Base-by-base conservation (phyloP, 192 early-diverging fungal genomes). In the Chytriomyces hyalinus region DNA sequence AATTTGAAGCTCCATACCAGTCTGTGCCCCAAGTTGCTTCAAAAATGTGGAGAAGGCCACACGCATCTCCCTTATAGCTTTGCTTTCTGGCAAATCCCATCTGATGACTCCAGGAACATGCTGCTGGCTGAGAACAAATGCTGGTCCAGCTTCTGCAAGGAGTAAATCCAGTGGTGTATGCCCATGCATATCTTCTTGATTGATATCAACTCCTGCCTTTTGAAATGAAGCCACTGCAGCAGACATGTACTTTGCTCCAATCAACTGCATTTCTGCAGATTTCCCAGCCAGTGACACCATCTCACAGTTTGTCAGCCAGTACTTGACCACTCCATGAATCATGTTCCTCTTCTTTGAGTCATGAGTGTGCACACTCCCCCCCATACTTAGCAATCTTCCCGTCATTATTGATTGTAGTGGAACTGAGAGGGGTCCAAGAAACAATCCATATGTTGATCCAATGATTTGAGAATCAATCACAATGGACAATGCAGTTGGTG, bases 291-390 rank as follows among this genome's bases (percentile, higher is more conserved):
- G 20, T 2, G 5, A 11, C 24, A 26, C 62, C 62, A 10, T 36
- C 24, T 11, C 24, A 22, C 65, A 67, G 15, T 17, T 7, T n/a
- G 49, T 26, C 46, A 70, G 36, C 68, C 68, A 70, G 13, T 49
- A 8, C 50, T 57, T 70, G 11, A 70, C 49, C 11, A 44, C 68
- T 53, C 68, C 68, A 70, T 70, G 68, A 70, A 70, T 70, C 8
- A 57, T 22, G 53, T 49, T 70, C 47, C 22, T 8, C 22, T 11
- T 7, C 7, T 28, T 28, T 11, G n/a, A 11, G 8, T 24, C 46
- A 28, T 53, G 24, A 7, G 53, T 13, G 7, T 28, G 11, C 4
- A 28, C 50, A 6, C 22, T 26, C 47, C 26, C 24, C 17, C 22
- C 15, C 49, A 20, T 50, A n/a, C 22, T 44, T n/a, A 53, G 24